Evolutionary conservation across 352 stramenopile species (phyloP).

Genomic region (Globisporangium echinulatum): DNA sequence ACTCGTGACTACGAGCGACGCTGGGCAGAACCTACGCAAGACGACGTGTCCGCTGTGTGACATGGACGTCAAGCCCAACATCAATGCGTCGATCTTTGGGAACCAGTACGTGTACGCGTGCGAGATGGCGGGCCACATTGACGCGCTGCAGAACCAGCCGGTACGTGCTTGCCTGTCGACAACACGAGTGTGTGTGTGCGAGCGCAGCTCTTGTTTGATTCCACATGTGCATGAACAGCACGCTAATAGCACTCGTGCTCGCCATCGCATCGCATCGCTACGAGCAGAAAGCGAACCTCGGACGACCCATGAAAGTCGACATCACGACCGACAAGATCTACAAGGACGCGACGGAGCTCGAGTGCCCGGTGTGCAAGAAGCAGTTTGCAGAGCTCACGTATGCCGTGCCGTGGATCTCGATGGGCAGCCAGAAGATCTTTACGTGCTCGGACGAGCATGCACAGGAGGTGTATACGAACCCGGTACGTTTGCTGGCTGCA

Average conservation of each 20-base stretch:
- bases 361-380: conserved; percentile 63
- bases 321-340: conserved; percentile 65
- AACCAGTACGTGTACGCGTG: conserved; percentile 76
- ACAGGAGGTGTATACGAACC: conserved; percentile 42
- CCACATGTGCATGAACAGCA: not conserved
- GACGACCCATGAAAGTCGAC: conserved; percentile 31
- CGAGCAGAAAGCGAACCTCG: conserved; percentile 35
- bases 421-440: conserved; percentile 69
- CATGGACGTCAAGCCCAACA: conserved; percentile 32
- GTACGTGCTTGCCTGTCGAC: conserved; percentile 19
- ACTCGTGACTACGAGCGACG: conserved; percentile 16
- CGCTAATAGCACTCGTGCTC: not conserved
- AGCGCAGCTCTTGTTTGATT: not conserved
- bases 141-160: conserved; percentile 70
- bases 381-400: conserved; percentile 49
- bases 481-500: conserved; percentile 9
- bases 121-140: conserved; percentile 78
- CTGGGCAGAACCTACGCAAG: conserved; percentile 49
- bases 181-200: not conserved
- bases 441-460: conserved; percentile 61
- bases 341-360: conserved; percentile 48
- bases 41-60: conserved; percentile 33
- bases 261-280: too few species aligned
- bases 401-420: conserved; percentile 68
- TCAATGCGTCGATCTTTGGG: conserved; percentile 63